A percentile compares a stretch with the other conserved stretches of the same genome.
Conservation (phyloP, 495 filamentous ascomycete genomes). For the Xylaria nigripes region DNA sequence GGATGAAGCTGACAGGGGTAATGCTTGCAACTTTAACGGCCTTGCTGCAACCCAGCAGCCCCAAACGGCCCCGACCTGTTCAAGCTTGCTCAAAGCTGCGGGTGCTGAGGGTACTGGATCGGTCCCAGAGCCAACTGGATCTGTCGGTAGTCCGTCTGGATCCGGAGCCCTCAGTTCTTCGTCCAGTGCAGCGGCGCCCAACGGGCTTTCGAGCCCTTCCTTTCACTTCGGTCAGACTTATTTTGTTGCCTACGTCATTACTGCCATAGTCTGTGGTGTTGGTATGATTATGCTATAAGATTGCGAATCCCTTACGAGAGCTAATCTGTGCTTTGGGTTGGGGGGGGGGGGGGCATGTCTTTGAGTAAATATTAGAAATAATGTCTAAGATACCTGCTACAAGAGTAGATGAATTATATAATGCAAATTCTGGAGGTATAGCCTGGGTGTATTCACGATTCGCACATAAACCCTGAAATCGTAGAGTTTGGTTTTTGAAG, state of each 20-base stretch:
- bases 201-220: conserved; percentile 34
- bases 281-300: conserved; percentile 63
- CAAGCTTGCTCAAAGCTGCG: conserved; percentile 30
- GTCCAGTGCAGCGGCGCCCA: conserved; percentile 1
- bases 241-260: conserved; percentile 52
- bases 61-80: conserved; percentile 33
- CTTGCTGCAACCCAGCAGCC: conserved; percentile 45
- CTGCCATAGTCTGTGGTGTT: conserved; percentile 50
- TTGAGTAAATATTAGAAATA: background rate
- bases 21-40: conserved; percentile 72
- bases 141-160: background rate
- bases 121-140: conserved; percentile 15
- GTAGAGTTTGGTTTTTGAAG: no score
- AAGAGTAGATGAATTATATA: background rate
- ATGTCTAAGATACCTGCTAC: background rate
- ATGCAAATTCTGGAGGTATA: background rate
- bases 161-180: background rate
- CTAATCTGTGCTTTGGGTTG: background rate
- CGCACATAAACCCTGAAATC: no score
- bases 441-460: background rate
- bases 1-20: conserved; percentile 28
- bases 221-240: conserved; percentile 51
- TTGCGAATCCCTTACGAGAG: background rate
- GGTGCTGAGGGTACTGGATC: conserved; percentile 31
- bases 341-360: no score